Base-by-base conservation (phyloP, 495 filamentous ascomycete species). In the Xylaria flabelliformis region DNA sequence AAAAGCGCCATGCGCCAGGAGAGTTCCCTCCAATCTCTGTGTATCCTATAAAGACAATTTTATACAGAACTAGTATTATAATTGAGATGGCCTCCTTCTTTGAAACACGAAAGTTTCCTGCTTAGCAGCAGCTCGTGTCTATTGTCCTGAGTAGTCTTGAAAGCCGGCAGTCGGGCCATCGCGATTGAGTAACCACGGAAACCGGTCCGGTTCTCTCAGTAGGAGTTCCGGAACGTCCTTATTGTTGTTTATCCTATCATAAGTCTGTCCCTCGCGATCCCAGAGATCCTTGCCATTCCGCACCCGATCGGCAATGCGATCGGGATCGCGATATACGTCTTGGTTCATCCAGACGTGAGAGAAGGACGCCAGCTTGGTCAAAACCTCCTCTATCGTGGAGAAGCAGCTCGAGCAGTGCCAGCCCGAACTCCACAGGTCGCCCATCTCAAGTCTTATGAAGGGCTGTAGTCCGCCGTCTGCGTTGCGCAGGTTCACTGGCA, bases 381-480 rank as follows among this genome's bases (percentile, higher is more conserved):
- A 75, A 73, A 90, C 71, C 73, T 89, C 83, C 1, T 81, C 77
- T 6, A 90, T 67, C 9, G 83, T 87, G 15, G 77, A 80, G 69
- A 89, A 87, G 73, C 88, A 89, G 17, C 79, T 84, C 41, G 84
- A 85, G 77, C 88, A 90, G 74, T 88, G 86, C 87, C 87, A 90
- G 7, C 79, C 82, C 0, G 87, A 85, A 73, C 83, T 84, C 71
- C 71, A 78, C 4, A 88, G 42, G 29, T 84, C 79, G n/a, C 73
- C 78, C 72, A 80, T 80, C 41, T 85, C 82, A 63, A 81, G 80
- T 46, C 71, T 74, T 50, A 75, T 71, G 21, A 76, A 50, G 10
- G 76, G 76, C 72, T 78, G 77, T 46, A 81, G 36, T 21, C 78
- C 77, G 61, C 82, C 81, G 32, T 83, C 78, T 7, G 80, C 82